These are phyloP conservation scores for Phanerodontia chrysosporium DNA, from an alignment of 768 basidiomycete species.

Conservation along the genomic window DNA sequence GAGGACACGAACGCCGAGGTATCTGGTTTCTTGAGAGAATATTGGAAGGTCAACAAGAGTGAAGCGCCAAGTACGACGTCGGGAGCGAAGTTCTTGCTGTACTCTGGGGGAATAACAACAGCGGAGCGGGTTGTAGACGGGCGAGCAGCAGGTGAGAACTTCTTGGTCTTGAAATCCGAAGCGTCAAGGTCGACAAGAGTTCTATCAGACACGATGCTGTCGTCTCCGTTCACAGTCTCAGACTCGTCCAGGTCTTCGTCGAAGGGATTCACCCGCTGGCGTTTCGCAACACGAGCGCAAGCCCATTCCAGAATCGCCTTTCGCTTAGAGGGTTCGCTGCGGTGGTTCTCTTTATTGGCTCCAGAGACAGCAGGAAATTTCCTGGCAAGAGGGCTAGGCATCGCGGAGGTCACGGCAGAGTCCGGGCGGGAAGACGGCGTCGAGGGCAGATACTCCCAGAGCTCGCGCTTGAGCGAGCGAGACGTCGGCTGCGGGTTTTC, in stretches of 20 bases:
- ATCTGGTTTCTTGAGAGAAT: constrained; percentile 10
- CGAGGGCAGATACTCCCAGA: constrained; percentile 27
- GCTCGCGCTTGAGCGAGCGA: constrained; percentile 19
- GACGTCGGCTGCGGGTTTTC: constrained; percentile 8
- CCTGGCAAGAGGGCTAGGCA: constrained; percentile 14
- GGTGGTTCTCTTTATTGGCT: constrained; percentile 1
- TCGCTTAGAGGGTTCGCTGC: constrained; percentile 16
- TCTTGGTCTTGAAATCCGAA: neutral
- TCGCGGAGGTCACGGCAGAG: constrained; percentile 6
- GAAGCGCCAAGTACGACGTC: constrained; percentile 28
- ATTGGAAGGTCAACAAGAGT: constrained; percentile 25
- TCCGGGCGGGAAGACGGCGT: constrained; percentile 17
- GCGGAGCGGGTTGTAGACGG: neutral
- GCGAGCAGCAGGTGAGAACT: neutral
- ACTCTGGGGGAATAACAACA: constrained; percentile 19
- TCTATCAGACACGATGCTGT: constrained; percentile 10
- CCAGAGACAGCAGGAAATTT: constrained; percentile 7
- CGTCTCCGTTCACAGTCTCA: constrained; percentile 10
- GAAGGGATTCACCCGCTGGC: constrained; percentile 21
- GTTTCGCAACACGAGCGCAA: constrained; percentile 37
- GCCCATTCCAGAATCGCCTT: constrained; percentile 42
- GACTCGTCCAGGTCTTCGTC: constrained; percentile 5
- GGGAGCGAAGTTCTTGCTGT: constrained; percentile 18
- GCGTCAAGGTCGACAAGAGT: neutral
- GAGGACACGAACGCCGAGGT: neutral